Evolutionary conservation across 768 basidiomycete species (phyloP).

Genomic region (Naganishia vaughanmartiniae): DNA sequence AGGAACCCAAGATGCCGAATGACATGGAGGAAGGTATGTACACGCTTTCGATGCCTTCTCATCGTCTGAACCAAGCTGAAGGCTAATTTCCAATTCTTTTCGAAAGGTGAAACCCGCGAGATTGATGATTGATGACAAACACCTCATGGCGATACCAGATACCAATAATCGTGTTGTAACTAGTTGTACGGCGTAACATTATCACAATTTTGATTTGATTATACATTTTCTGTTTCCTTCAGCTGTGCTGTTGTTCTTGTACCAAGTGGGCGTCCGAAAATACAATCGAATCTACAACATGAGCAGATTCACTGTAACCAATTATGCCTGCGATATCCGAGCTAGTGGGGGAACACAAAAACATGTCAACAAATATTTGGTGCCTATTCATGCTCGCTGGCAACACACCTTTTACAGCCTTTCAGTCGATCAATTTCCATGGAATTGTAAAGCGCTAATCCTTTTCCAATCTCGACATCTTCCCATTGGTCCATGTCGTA

Average conservation of each 20-base stretch:
- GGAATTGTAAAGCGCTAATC: slow-evolving; percentile 92
- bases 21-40: slow-evolving; percentile 72
- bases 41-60: not conserved
- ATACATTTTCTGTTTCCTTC: not conserved
- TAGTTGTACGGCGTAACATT: slow-evolving; percentile 14
- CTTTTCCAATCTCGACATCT: slow-evolving; percentile 84
- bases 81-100: not conserved
- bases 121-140: slow-evolving; percentile 6
- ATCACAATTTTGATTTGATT: not conserved
- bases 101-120: not conserved
- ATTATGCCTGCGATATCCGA: slow-evolving; percentile 73
- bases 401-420: slow-evolving; percentile 81
- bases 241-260: slow-evolving; percentile 5
- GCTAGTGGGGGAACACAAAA: slow-evolving; percentile 55
- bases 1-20: slow-evolving; percentile 94
- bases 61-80: not conserved
- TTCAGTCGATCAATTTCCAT: slow-evolving; percentile 83
- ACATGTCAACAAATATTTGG: slow-evolving; percentile 28
- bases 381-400: not conserved
- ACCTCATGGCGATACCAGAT: not conserved
- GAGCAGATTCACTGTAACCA: slow-evolving; percentile 93
- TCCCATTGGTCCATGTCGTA: slow-evolving; percentile 61
- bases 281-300: slow-evolving; percentile 93
- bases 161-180: not conserved
- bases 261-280: slow-evolving; percentile 53